These are phyloP conservation scores for Trypethelium eluteriae DNA, from an alignment of 495 filamentous ascomycete genomes.

Conservation along the genomic window DNA sequence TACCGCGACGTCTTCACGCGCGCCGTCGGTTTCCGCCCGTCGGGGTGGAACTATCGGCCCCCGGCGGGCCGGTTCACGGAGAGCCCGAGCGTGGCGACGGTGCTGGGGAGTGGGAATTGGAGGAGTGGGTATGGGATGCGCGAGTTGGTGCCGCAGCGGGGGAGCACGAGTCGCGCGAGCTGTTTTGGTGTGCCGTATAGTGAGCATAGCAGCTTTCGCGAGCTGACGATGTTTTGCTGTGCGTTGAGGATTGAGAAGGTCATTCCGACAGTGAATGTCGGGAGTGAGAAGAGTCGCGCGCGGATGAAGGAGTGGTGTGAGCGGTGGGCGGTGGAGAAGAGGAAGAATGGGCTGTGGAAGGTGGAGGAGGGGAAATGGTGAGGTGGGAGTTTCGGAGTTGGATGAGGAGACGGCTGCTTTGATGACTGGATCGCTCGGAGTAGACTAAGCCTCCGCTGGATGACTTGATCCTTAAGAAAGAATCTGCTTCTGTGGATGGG, in stretches of 20 bases:
- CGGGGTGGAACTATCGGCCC: conserved; percentile 84
- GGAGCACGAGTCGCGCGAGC: conserved; percentile 63
- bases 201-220: conserved; percentile 89
- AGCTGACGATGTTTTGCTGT: conserved; percentile 89
- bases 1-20: conserved; percentile 71
- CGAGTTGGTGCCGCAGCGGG: conserved; percentile 70
- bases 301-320: conserved; percentile 91
- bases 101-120: conserved; percentile 71
- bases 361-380: conserved; percentile 33
- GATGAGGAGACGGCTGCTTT: neutral
- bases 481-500: too few species aligned
- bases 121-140: conserved; percentile 53
- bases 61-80: conserved; percentile 54
- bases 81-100: conserved; percentile 55
- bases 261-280: conserved; percentile 91
- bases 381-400: neutral
- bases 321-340: conserved; percentile 76
- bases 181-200: conserved; percentile 92
- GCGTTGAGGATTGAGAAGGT: conserved; percentile 77
- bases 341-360: conserved; percentile 65
- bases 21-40: conserved; percentile 85
- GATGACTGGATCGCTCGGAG: too few species aligned
- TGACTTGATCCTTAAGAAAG: too few species aligned
- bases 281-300: conserved; percentile 57
- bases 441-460: too few species aligned